Evolutionary conservation across 2,329 filamentous ascomycete genomes (phyloP).

Genomic region (Teratosphaeria epicoccoides): DNA sequence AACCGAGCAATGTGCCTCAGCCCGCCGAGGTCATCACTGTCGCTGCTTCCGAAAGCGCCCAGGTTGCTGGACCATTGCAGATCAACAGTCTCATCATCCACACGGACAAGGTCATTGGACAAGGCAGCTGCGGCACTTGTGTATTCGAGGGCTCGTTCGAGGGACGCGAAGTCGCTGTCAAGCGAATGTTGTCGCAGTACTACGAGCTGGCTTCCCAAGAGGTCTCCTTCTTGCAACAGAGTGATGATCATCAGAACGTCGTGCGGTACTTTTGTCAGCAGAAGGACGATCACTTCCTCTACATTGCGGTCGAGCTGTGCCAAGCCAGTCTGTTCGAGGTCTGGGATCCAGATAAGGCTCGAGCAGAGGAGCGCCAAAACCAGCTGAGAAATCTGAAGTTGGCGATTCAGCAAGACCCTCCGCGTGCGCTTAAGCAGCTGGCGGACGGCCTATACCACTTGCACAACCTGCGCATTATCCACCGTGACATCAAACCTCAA

Average conservation of each 20-base stretch:
- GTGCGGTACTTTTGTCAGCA: slow-evolving; percentile 95
- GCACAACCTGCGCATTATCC: slow-evolving; percentile 86
- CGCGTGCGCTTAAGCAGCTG: slow-evolving; percentile 75
- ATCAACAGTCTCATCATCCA: slow-evolving; percentile 52
- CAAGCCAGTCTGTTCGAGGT: slow-evolving; percentile 89
- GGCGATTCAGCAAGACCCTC: slow-evolving; percentile 64
- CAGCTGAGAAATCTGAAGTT: slow-evolving; percentile 50
- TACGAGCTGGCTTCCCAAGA: slow-evolving; percentile 93
- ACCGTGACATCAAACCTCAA: slow-evolving; percentile 93
- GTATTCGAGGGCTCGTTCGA: slow-evolving; percentile 91
- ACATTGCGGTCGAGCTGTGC: slow-evolving; percentile 91
- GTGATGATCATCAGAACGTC: slow-evolving; percentile 91
- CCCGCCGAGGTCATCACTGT: slow-evolving; percentile 34
- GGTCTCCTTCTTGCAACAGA: slow-evolving; percentile 79
- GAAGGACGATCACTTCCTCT: slow-evolving; percentile 78
- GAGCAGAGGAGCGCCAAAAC: slow-evolving; percentile 29
- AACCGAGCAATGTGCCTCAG: slow-evolving; percentile 29
- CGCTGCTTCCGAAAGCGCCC: slow-evolving; percentile 29
- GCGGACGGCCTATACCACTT: slow-evolving; percentile 80
- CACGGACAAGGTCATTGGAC: slow-evolving; percentile 50
- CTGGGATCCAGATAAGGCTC: slow-evolving; percentile 74
- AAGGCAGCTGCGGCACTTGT: slow-evolving; percentile 92
- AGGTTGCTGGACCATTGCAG: slow-evolving; percentile 40
- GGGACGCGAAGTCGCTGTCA: slow-evolving; percentile 85
- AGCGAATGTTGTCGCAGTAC: slow-evolving; percentile 92